Evolutionary conservation across 2,329 filamentous ascomycete genomes (phyloP).

Genomic region (Alternaria metachromatica): DNA sequence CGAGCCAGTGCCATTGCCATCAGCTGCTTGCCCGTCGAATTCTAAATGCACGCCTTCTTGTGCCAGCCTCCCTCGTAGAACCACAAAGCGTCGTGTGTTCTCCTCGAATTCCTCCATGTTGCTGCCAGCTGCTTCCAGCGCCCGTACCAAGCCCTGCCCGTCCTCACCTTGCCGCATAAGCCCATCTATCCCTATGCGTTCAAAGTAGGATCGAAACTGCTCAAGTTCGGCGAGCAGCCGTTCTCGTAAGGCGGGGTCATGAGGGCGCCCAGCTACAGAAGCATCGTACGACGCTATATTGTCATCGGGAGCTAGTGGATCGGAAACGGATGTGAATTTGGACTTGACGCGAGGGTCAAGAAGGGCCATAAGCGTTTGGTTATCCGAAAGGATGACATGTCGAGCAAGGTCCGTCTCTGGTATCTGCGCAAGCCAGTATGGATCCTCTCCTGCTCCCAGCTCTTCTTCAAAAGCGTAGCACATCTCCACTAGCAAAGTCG

Average conservation of each 20-base stretch:
- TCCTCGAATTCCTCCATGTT: constrained; percentile 35
- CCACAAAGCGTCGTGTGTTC: constrained; percentile 34
- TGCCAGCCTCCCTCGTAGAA: constrained; percentile 24
- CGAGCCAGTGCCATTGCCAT: constrained; percentile 7
- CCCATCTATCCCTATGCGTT: constrained; percentile 31
- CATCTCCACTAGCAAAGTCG: constrained; percentile 71
- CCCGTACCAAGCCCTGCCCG: constrained; percentile 23
- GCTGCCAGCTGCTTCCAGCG: constrained; percentile 30
- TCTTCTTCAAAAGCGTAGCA: constrained; percentile 58
- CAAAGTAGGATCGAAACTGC: constrained; percentile 36
- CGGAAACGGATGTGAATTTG: constrained; percentile 69
- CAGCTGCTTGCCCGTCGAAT: constrained; percentile 26
- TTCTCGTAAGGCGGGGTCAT: constrained; percentile 11
- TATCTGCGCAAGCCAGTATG: constrained; percentile 42
- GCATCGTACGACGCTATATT: constrained; percentile 36
- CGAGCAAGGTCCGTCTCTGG: constrained; percentile 65
- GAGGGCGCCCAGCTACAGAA: constrained; percentile 3
- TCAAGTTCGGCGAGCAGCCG: constrained; percentile 36
- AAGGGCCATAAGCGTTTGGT: constrained; percentile 71
- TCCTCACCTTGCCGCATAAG: constrained; percentile 25
- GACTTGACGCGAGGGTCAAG: constrained; percentile 70
- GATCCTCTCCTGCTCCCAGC: constrained; percentile 31
- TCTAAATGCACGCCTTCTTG: constrained; percentile 36
- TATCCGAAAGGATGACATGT: constrained; percentile 79
- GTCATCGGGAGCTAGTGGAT: constrained; percentile 76